phyloP scores from a whole-genome alignment of 169 alveolate genomes.

The Theileria equi region DNA sequence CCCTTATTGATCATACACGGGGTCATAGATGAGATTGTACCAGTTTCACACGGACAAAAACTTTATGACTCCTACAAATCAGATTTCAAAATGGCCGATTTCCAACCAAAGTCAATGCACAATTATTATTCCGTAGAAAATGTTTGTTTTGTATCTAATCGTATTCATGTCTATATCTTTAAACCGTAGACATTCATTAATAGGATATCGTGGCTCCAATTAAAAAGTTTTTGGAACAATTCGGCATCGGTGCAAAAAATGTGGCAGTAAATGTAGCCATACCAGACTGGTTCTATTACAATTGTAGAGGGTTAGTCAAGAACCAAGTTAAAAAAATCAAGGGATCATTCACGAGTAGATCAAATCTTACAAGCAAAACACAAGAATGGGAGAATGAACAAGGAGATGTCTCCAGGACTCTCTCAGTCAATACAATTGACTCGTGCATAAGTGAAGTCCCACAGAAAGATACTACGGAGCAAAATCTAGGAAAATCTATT shows the following conservation, averaged over 20 bases:
- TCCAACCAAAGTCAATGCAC: conserved; percentile 70
- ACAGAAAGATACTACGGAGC: background rate
- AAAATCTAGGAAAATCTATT: conserved; percentile 5
- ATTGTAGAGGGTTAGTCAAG: conserved; percentile 18
- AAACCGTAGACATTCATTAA: background rate
- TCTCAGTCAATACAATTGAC: background rate
- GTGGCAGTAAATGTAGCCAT: conserved; percentile 21
- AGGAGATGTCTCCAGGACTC: background rate
- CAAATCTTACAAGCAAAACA: no score
- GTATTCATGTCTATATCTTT: background rate
- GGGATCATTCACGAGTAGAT: background rate
- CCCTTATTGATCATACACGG: conserved; percentile 82
- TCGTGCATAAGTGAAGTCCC: background rate
- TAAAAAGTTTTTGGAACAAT: conserved; percentile 21
- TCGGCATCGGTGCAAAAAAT: conserved; percentile 18
- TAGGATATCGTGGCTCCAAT: conserved; percentile 56
- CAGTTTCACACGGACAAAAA: conserved; percentile 75
- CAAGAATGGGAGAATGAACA: no score
- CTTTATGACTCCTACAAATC: conserved; percentile 67
- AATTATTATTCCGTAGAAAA: conserved; percentile 70
- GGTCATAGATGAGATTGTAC: conserved; percentile 76
- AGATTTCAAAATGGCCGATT: conserved; percentile 67
- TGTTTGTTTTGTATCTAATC: conserved; percentile 18
- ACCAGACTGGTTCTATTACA: conserved; percentile 61
- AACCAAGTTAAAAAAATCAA: background rate